Conservation (phyloP, 257 asterid species). For the Salvia splendens region DNA sequence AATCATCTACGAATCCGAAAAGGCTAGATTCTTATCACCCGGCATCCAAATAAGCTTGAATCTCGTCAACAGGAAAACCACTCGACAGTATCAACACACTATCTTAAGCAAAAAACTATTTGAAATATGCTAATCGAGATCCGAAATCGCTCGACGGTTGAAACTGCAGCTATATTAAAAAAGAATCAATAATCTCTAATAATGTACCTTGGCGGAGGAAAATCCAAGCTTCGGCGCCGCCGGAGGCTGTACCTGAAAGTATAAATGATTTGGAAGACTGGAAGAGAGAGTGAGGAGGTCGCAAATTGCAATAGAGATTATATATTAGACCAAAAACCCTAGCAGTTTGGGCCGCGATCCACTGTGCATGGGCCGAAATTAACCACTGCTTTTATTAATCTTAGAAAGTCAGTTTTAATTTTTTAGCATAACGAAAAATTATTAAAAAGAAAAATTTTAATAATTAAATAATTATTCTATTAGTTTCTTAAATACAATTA, state of each 20-base stretch:
- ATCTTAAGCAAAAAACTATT: neutral
- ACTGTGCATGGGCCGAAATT: neutral
- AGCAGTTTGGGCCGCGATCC: constrained; percentile 24
- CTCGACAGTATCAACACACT: neutral
- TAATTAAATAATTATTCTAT: too few species aligned
- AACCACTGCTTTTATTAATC: too few species aligned
- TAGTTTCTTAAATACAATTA: neutral
- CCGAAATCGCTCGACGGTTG: neutral
- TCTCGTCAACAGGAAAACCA: neutral
- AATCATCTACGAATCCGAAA: neutral
- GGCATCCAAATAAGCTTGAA: too few species aligned
- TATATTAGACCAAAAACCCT: constrained; percentile 36
- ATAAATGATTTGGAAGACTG: neutral
- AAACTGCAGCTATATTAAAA: neutral
- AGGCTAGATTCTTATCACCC: neutral
- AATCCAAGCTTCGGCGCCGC: constrained; percentile 34
- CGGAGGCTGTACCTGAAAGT: constrained; percentile 18
- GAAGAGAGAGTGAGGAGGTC: neutral
- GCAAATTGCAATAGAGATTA: constrained; percentile 24
- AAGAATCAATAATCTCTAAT: neutral
- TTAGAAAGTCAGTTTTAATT: too few species aligned
- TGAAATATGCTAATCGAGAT: constrained; percentile 5
- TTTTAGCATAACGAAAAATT: too few species aligned
- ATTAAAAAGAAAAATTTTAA: too few species aligned
- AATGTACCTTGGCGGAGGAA: constrained; percentile 8